Evolutionary conservation across 306 rosid genomes (phyloP), one percentile per base, ranked within the genome.

Genomic region (Chamaecrista fasciculata): DNA sequence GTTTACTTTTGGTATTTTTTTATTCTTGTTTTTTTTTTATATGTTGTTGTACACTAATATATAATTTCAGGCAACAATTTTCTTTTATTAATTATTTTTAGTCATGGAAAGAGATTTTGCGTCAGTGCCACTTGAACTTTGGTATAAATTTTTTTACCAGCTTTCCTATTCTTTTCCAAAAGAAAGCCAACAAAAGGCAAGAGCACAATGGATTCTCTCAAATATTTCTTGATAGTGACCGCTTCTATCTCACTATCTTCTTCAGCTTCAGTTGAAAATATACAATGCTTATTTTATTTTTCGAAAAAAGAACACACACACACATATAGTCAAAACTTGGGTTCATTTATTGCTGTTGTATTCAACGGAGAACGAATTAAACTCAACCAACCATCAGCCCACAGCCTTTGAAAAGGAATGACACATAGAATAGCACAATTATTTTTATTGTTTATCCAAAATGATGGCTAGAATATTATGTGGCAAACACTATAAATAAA

Each of bases 201-300:
- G 49, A 69, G 75, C 78, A 73, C 79, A 67, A 42, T 69, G 81
- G 86, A 86, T 83, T 70, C 89, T 76, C 82, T 63, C 76, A 73
- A 78, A 85, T 83, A 77, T 89, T 77, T 74, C 52, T 12, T 62
- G 92, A 85, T 15, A 73, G 83, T 71, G 89, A 85, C 76, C 46
- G 78, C 70, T 78, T 65, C 53, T n/a, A n/a, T n/a, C n/a, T n/a
- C 70, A 44, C 15, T 39, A 5, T 65, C n/a, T n/a, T n/a, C n/a
- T n/a, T n/a, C n/a, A n/a, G n/a, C n/a, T 61, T 46, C n/a, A 39
- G 24, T 61, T 28, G 31, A 52, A 26, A 6, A 67, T 12, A 6
- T 21, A 3, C 33, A 28, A 46, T n/a, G n/a, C n/a, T n/a, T n/a
- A n/a, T n/a, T n/a, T 0, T 28, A 23, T 16, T 58, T 34, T 51